phyloP scores from a whole-genome alignment of 768 basidiomycete species.

The Amanita subjunquillea region DNA sequence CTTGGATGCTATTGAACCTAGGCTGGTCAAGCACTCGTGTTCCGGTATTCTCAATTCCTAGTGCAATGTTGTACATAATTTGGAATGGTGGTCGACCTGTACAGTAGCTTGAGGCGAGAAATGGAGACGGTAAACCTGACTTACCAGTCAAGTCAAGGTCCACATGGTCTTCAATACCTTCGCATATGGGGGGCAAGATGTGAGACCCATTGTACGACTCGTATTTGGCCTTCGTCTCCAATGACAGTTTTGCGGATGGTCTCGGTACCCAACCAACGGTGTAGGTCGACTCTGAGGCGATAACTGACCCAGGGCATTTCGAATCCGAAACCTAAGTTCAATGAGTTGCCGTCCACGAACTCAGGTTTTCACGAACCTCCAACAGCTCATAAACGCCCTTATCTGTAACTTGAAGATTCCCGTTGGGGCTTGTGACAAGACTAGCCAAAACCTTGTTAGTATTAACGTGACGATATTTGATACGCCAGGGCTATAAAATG shows the following conservation, averaged over 20 bases:
- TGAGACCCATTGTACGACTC: slow-evolving; percentile 64
- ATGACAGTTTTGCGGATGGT: slow-evolving; percentile 62
- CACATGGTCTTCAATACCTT: slow-evolving; percentile 71
- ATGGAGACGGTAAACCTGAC: background rate
- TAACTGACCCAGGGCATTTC: slow-evolving; percentile 73
- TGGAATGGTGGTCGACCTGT: slow-evolving; percentile 89
- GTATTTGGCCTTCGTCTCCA: slow-evolving; percentile 42
- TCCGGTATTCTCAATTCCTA: slow-evolving; percentile 55
- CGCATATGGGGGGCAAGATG: slow-evolving; percentile 71
- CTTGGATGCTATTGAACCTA: slow-evolving; percentile 78
- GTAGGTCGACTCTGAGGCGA: slow-evolving; percentile 50
- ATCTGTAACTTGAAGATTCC: slow-evolving; percentile 60
- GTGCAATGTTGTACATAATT: slow-evolving; percentile 80
- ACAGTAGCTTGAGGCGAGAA: background rate
- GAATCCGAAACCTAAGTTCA: slow-evolving; percentile 64
- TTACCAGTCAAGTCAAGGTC: slow-evolving; percentile 74
- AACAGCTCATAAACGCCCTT: slow-evolving; percentile 68
- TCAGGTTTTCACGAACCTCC: slow-evolving; percentile 29
- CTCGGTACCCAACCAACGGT: slow-evolving; percentile 71
- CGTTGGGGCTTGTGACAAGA: slow-evolving; percentile 54
- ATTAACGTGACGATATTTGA: slow-evolving; percentile 58
- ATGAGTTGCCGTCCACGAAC: background rate
- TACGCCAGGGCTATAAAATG: slow-evolving; percentile 67
- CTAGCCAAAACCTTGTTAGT: slow-evolving; percentile 29
- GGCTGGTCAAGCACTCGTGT: slow-evolving; percentile 67